phyloP scores from a whole-genome alignment of 2,329 filamentous ascomycete genomes.

The Verruconis gallopava region DNA sequence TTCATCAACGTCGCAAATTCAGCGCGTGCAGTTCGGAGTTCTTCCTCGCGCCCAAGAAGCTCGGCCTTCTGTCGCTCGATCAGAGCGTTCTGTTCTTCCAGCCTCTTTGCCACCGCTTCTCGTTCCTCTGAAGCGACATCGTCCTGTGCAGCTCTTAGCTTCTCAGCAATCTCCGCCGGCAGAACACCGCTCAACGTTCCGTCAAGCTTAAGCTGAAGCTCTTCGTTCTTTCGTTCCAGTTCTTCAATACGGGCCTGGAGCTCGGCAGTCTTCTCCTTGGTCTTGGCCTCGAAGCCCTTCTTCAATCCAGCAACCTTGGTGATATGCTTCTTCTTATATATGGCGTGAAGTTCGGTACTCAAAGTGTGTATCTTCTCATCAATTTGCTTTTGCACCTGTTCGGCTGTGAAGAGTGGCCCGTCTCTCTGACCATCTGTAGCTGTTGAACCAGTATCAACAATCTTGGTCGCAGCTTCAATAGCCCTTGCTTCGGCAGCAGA shows the following conservation, averaged over 20 bases:
- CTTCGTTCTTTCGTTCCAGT: slow-evolving; percentile 61
- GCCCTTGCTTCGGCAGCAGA: slow-evolving; percentile 48
- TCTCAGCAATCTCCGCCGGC: slow-evolving; percentile 14
- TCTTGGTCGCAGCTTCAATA: slow-evolving; percentile 48
- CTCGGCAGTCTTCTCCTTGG: slow-evolving; percentile 76
- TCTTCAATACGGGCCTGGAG: slow-evolving; percentile 60
- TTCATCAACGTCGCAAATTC: slow-evolving; percentile 54
- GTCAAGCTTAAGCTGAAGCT: slow-evolving; percentile 52
- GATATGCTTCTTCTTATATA: slow-evolving; percentile 97
- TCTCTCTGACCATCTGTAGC: not conserved
- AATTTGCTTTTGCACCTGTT: slow-evolving; percentile 50
- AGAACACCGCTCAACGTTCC: slow-evolving; percentile 47
- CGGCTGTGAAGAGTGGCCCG: slow-evolving; percentile 31
- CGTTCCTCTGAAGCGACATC: slow-evolving; percentile 12
- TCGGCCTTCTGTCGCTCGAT: slow-evolving; percentile 60
- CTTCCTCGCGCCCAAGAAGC: slow-evolving; percentile 60
- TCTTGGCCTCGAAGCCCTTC: slow-evolving; percentile 67
- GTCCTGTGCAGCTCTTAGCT: slow-evolving; percentile 2
- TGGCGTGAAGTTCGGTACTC: slow-evolving; percentile 68
- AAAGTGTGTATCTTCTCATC: slow-evolving; percentile 74
- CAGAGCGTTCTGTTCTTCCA: slow-evolving; percentile 53
- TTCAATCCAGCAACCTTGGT: slow-evolving; percentile 86
- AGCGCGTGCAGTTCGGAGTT: slow-evolving; percentile 54
- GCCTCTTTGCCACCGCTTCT: slow-evolving; percentile 31
- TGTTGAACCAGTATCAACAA: slow-evolving; percentile 44